Conservation (phyloP, 768 basidiomycete genomes). For the Trametes cubensis region DNA sequence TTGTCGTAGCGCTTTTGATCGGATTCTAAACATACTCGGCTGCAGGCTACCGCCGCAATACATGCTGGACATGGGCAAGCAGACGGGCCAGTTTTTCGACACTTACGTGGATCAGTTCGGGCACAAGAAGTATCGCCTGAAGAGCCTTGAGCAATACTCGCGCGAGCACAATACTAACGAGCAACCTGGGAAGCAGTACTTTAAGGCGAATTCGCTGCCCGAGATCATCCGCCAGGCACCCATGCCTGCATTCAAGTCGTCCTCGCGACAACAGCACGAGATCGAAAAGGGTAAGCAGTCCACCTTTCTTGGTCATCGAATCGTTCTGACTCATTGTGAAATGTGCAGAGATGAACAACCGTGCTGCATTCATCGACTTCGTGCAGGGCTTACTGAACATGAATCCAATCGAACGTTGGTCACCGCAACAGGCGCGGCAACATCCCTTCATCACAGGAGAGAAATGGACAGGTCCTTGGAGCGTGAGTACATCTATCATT, state of each 20-base stretch:
- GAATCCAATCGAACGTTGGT: slow-evolving; percentile 95
- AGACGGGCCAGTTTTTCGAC: slow-evolving; percentile 93
- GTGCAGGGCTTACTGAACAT: slow-evolving; percentile 92
- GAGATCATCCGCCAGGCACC: slow-evolving; percentile 97
- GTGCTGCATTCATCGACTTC: slow-evolving; percentile 96
- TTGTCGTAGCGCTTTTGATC: not conserved
- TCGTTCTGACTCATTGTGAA: not conserved
- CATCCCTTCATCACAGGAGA: slow-evolving; percentile 99
- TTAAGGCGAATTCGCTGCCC: slow-evolving; percentile 89
- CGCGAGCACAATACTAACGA: slow-evolving; percentile 94
- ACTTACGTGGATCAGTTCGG: slow-evolving; percentile 70
- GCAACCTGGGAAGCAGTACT: slow-evolving; percentile 98
- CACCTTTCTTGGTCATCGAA: not conserved
- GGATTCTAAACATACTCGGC: slow-evolving; percentile 1
- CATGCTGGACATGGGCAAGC: slow-evolving; percentile 97
- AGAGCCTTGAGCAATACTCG: slow-evolving; percentile 93
- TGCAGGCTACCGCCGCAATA: slow-evolving; percentile 83
- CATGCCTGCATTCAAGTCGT: slow-evolving; percentile 80
- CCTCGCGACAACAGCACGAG: slow-evolving; percentile 67
- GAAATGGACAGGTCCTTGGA: slow-evolving; percentile 86
- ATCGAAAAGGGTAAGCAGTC: slow-evolving; percentile 79
- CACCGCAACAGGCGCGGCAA: slow-evolving; percentile 91
- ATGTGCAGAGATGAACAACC: slow-evolving; percentile 84
- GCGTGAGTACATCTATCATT: slow-evolving; percentile 45
- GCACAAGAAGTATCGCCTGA: slow-evolving; percentile 85